These are phyloP conservation scores for Fusarium chlamydosporum DNA, from an alignment of 2,329 filamentous ascomycete genomes.

Conservation along the genomic window DNA sequence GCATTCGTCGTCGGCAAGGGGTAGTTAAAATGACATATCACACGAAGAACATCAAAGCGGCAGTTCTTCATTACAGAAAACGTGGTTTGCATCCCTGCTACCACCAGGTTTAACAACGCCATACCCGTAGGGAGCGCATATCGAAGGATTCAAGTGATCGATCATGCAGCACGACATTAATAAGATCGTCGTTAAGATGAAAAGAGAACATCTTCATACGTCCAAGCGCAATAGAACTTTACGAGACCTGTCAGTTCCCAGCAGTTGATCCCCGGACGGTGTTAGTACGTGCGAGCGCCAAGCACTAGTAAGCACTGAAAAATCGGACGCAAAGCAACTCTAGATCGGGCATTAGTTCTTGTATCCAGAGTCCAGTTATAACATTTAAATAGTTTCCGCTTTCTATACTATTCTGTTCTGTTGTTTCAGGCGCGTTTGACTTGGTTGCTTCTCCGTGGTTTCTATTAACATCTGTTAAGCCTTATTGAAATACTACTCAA, in stretches of 20 bases:
- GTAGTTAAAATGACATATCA: neutral
- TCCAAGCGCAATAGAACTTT: conserved; percentile 3
- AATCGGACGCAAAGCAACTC: neutral
- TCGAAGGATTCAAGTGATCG: neutral
- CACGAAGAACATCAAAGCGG: neutral
- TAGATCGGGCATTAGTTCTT: neutral
- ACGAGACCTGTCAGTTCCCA: neutral
- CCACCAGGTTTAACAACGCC: neutral
- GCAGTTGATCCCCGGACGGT: neutral
- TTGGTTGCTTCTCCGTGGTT: neutral
- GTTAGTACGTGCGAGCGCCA: neutral
- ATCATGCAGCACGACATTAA: neutral
- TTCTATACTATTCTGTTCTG: too few relatives aligned
- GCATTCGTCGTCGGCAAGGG: neutral
- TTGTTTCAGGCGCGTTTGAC: neutral
- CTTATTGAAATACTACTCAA: neutral
- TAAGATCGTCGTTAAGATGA: neutral
- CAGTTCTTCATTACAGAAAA: neutral
- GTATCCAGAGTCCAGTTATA: neutral
- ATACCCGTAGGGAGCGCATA: neutral
- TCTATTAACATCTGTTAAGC: neutral
- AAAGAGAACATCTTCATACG: neutral
- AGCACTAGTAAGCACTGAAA: neutral
- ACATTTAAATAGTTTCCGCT: neutral
- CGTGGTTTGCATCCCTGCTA: neutral